Evolutionary conservation across 2,329 filamentous ascomycete genomes (phyloP), one percentile per base, ranked within the genome.

Genomic region (Lachnellula cervina): DNA sequence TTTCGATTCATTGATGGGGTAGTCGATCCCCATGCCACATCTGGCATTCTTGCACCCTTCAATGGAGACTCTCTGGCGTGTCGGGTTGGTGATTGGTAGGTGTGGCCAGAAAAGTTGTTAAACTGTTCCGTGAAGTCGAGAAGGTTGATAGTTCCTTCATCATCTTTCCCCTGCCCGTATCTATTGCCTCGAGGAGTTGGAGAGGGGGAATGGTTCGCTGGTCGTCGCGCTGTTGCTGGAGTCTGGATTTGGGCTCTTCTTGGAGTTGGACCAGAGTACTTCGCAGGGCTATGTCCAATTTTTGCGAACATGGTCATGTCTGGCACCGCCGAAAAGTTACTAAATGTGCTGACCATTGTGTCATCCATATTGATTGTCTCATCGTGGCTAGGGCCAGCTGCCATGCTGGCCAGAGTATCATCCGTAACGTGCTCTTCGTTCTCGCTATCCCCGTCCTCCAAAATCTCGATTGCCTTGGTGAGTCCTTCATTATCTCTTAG

Each of bases 61-160:
- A 64, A 79, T 74, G 51, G 79, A 73, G 61, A 83, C 72, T 53
- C 73, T 72, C 55, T 66, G 44, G 57, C 60, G 44, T 74, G 74
- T 61, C 78, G 81, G 52, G 72, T 72, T 0, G 84, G 81, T 0
- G 84, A 81, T 59, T 48, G 68, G 63, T 49, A 70, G 66, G 14
- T 71, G 61, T 55, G 73, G 16, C 63, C 75, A 28, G 73, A 73
- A 54, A 81, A 78, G 11, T 77, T 76, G 62, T 83, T 81, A 57
- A 86, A 79, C 64, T 91, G 89, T 57, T 94, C 89, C 0, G 90
- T 95, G 65, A 97, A 95, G 69, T 97, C 94, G 63, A 90, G 79
- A 45, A 96, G 78, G 66, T 89, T 95, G 16, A 88, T 88, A 3
- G 87, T 89, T 66, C 88, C 81, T 48, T 72, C 73, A 56, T 67